These are phyloP conservation scores for Caulochytrium protostelioides DNA, from an alignment of 371 early-diverging fungal genomes.

Conservation along the genomic window DNA sequence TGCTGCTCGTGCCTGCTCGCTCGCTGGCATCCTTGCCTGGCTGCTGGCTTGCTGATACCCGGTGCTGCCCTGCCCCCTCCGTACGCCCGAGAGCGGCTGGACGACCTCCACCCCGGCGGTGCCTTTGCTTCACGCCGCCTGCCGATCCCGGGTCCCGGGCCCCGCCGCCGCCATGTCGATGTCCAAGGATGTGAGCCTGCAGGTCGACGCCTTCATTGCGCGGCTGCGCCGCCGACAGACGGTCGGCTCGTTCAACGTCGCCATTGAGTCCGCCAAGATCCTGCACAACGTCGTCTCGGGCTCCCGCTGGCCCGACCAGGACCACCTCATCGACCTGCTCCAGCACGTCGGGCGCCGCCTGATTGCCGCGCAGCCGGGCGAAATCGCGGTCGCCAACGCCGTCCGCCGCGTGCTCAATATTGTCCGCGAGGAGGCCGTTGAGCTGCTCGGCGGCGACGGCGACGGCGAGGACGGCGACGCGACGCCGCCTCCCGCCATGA, in stretches of 20 bases:
- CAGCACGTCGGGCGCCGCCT: slow-evolving; percentile 43
- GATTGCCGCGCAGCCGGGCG: slow-evolving; percentile 65
- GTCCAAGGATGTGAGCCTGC: no score
- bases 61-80: no score
- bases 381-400: slow-evolving; percentile 69
- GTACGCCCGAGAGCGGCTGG: no score
- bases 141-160: no score
- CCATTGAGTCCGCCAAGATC: slow-evolving; percentile 56
- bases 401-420: slow-evolving; percentile 58
- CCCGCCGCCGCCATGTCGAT: no score
- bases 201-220: no score
- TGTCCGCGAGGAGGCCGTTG: slow-evolving; percentile 48
- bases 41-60: no score
- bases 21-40: no score
- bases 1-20: no score
- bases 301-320: slow-evolving; percentile 41
- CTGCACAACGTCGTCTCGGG: slow-evolving; percentile 52
- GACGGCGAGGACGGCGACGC: neutral
- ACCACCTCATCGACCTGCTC: slow-evolving; percentile 35
- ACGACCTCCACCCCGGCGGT: no score
- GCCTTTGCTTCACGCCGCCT: no score
- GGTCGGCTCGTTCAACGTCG: slow-evolving; percentile 46
- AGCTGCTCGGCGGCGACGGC: slow-evolving; percentile 1
- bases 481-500: neutral
- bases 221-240: no score